Conservation (phyloP, 2,329 filamentous ascomycete species). For the Seiridium unicorne region DNA sequence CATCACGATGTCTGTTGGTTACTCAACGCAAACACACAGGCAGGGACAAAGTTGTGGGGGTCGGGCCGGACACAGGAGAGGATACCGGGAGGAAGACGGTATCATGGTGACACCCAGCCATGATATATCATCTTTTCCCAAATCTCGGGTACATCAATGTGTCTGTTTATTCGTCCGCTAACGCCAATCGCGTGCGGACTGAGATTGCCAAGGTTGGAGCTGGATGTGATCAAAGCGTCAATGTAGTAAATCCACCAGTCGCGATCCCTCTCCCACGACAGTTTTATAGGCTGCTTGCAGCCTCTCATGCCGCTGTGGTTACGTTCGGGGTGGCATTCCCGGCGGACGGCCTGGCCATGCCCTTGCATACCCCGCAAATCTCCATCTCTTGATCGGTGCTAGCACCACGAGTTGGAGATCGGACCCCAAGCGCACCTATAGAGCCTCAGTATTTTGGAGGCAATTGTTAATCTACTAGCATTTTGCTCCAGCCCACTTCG, state of each 20-base stretch:
- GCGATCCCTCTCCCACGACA: neutral
- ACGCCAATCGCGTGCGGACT: no score
- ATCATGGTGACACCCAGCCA: no score
- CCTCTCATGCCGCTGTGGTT: neutral
- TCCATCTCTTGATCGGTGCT: neutral
- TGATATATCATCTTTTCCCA: no score
- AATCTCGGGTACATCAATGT: no score
- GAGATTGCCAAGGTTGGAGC: no score
- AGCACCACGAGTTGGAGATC: neutral
- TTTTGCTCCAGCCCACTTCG: no score
- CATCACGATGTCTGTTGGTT: neutral
- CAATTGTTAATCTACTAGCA: no score
- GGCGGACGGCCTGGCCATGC: neutral
- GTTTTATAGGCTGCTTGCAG: neutral
- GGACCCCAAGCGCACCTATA: neutral
- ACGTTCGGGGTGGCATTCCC: neutral
- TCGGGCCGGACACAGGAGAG: neutral
- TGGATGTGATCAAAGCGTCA: neutral
- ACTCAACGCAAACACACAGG: neutral
- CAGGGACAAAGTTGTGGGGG: neutral
- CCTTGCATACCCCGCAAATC: slow-evolving; percentile 1
- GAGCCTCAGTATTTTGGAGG: neutral
- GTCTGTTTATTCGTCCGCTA: no score
- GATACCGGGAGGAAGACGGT: neutral
- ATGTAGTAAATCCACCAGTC: neutral